A percentile compares a stretch with the other conserved stretches of the same genome.
These are phyloP conservation scores for Marchantia paleacea DNA, from an alignment of 225 moss, liverwort and hornwort species.

Conservation along the genomic window DNA sequence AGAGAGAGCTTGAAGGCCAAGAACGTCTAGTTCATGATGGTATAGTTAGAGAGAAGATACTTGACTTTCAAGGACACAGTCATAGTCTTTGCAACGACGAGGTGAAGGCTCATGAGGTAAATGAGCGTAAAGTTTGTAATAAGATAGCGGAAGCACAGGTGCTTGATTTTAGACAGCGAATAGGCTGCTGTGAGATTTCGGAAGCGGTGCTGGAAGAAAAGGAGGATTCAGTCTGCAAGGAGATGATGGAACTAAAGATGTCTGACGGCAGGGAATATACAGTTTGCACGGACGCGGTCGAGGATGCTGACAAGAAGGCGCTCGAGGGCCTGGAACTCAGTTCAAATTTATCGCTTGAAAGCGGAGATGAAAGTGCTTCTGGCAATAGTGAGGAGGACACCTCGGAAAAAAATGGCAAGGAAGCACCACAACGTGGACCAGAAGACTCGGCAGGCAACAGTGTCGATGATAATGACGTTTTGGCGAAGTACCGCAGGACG, in stretches of 20 bases:
- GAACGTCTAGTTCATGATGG: background rate
- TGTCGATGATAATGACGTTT: conserved; percentile 19
- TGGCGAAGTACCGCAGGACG: conserved; percentile 15
- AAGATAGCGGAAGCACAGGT: background rate
- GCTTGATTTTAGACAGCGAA: background rate
- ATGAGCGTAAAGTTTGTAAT: background rate
- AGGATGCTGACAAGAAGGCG: background rate
- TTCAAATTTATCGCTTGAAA: background rate
- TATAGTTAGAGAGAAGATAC: background rate
- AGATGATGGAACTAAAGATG: background rate
- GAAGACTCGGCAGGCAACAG: conserved; percentile 17
- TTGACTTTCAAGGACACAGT: background rate
- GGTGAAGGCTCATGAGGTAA: background rate
- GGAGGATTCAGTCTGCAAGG: background rate
- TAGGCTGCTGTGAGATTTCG: background rate
- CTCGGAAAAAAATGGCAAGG: background rate
- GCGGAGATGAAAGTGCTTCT: conserved; percentile 1
- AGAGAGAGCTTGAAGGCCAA: background rate
- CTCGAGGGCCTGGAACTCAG: background rate
- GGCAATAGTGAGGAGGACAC: conserved; percentile 3
- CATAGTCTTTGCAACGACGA: background rate
- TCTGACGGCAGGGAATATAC: background rate
- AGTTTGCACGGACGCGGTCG: background rate
- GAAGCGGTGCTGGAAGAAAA: background rate
- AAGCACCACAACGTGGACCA: background rate